These are phyloP conservation scores for Thelonectria rubi DNA, from an alignment of 2,329 filamentous ascomycete species.

Conservation along the genomic window DNA sequence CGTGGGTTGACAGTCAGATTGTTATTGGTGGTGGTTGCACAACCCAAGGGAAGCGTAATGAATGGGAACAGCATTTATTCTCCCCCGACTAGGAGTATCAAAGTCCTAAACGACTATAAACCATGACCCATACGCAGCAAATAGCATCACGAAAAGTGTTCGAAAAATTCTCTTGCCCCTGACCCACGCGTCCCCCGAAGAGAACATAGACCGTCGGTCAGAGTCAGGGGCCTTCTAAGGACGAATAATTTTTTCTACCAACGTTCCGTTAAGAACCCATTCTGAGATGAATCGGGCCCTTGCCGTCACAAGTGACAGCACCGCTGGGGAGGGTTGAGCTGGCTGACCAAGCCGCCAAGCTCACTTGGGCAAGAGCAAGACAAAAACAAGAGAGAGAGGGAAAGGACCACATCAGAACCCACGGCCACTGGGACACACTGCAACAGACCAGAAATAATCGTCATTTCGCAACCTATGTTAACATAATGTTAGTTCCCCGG, in stretches of 20 bases:
- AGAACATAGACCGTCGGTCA: slow-evolving; percentile 39
- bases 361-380: neutral
- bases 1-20: too few relatives aligned
- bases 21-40: too few relatives aligned
- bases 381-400: neutral
- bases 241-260: slow-evolving; percentile 67
- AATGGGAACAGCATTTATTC: neutral
- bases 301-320: slow-evolving; percentile 79
- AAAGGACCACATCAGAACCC: slow-evolving; percentile 10
- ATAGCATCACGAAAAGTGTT: slow-evolving; percentile 43
- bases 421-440: slow-evolving; percentile 20
- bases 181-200: slow-evolving; percentile 45
- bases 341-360: neutral
- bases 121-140: neutral
- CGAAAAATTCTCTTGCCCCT: slow-evolving; percentile 54
- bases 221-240: slow-evolving; percentile 51
- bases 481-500: slow-evolving; percentile 25
- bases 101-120: neutral
- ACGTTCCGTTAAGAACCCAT: slow-evolving; percentile 84
- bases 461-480: slow-evolving; percentile 42
- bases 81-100: neutral
- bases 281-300: slow-evolving; percentile 73
- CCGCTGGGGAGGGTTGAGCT: slow-evolving; percentile 63
- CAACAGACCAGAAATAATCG: slow-evolving; percentile 30
- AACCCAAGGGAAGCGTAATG: neutral